A percentile compares a stretch with the other conserved stretches of the same genome.
Conservation (phyloP, 768 basidiomycete genomes). For the Phaffia tasmanica region DNA sequence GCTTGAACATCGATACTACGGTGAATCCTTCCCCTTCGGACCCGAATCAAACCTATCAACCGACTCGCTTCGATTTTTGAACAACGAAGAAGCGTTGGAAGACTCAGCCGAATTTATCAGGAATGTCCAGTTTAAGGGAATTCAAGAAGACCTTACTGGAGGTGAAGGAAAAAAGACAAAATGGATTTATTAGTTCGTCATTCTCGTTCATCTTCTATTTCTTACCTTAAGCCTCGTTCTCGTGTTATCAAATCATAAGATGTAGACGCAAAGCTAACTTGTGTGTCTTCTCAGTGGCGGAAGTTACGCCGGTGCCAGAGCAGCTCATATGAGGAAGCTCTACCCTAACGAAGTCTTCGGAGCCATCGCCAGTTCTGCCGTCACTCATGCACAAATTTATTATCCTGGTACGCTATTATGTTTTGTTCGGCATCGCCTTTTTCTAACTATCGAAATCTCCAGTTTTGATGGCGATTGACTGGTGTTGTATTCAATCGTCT, state of each 20-base stretch:
- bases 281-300: background rate
- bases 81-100: constrained; percentile 75
- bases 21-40: constrained; percentile 48
- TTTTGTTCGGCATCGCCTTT: too few species aligned
- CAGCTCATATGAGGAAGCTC: constrained; percentile 65
- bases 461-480: background rate
- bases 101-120: constrained; percentile 86
- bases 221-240: background rate
- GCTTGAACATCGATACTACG: constrained; percentile 81
- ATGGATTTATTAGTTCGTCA: constrained; percentile 49
- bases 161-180: constrained; percentile 24
- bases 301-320: constrained; percentile 74
- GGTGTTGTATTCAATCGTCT: background rate
- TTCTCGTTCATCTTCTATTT: background rate
- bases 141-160: constrained; percentile 12
- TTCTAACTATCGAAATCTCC: too few species aligned
- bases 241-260: too few species aligned
- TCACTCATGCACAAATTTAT: constrained; percentile 68
- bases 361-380: constrained; percentile 43
- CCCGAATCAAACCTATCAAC: constrained; percentile 69
- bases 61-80: constrained; percentile 77
- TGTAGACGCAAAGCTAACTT: constrained; percentile 38
- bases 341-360: constrained; percentile 23
- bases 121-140: constrained; percentile 36
- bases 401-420: constrained; percentile 41